A percentile compares a stretch with the other conserved stretches of the same genome.
Evolutionary conservation across 2,329 filamentous ascomycete genomes (phyloP).

Genomic region (Penicillium sp.): DNA sequence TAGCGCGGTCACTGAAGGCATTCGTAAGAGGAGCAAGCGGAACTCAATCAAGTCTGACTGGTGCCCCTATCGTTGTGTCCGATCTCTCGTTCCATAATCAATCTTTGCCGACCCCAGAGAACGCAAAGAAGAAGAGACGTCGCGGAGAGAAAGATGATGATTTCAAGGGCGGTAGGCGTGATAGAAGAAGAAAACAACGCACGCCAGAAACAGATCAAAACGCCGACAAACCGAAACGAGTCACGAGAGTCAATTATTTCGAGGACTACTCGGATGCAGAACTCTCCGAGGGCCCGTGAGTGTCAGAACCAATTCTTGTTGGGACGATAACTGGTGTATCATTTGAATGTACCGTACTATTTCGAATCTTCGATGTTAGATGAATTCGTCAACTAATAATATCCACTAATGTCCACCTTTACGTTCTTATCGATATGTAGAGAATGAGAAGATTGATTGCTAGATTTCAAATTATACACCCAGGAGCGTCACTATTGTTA

Average conservation of each 20-base stretch:
- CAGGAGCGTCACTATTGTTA: not conserved
- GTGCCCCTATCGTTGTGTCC: not conserved
- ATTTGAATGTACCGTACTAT: not conserved
- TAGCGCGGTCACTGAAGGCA: slow-evolving; percentile 3
- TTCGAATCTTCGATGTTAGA: not conserved
- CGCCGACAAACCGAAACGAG: slow-evolving; percentile 9
- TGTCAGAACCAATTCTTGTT: not conserved
- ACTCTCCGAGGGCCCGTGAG: slow-evolving; percentile 9
- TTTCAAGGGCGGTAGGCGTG: slow-evolving; percentile 19
- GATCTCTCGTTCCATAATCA: slow-evolving; percentile 9
- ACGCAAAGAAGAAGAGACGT: slow-evolving; percentile 3
- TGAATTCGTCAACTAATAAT: not conserved
- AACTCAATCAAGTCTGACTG: not conserved
- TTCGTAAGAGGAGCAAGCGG: not conserved
- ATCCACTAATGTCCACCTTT: not conserved
- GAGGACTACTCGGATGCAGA: slow-evolving; percentile 15
- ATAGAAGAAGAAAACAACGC: slow-evolving; percentile 7
- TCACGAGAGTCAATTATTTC: slow-evolving; percentile 13
- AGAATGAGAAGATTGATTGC: not conserved
- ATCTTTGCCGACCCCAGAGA: not conserved
- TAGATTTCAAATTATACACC: not conserved
- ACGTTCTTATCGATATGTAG: not conserved
- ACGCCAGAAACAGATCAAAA: not conserved
- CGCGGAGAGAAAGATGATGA: slow-evolving; percentile 28
- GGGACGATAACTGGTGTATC: not conserved